Evolutionary conservation across 345 rosid species (phyloP), one percentile per base, ranked within the genome.

Genomic region (Iberis pinnata): DNA sequence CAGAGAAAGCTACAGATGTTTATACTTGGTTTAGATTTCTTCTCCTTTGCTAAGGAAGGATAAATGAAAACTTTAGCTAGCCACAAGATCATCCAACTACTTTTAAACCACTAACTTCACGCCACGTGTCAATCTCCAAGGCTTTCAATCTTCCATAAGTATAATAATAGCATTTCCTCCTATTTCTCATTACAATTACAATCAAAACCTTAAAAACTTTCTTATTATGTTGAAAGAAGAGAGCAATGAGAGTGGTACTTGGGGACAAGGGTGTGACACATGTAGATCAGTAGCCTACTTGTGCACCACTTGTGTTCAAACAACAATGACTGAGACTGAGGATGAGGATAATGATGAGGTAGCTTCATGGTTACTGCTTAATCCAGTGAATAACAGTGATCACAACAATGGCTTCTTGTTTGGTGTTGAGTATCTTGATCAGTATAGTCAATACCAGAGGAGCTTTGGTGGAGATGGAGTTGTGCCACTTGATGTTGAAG

Each of bases 341-440:
- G 86, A 81, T 18, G 89, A 76, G 12, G 92, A 79, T 6, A 89
- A 81, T 35, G 73, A 74, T 2, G 97, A 86, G 49, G 94, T 95
- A 1, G 92, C 88, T 44, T 82, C 92, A 0, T 90, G 98, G 98
- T 33, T 89, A 46, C 36, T 89, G 49, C 61, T 73, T 29, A 83
- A 81, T 70, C 82, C 77, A 4, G 82, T 63, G 31, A 82, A 73
- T 58, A 68, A 50, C 44, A 53, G 26, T 16, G 27, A 7, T 22
- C 62, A 41, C 9, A 67, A 38, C 61, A 78, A 70, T 53, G 85
- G 86, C 2, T 79, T 79, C 65, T 42, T 79, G 72, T 79, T 85
- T 37, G 70, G 72, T 33, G 87, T 79, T 40, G 95, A 89, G 64
- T 89, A 81, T 67, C 73, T 89, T 70, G 90, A 86, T 58, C 77